Conservation (phyloP, 2,329 filamentous ascomycete genomes). For the Trichoderma semiorbis region DNA sequence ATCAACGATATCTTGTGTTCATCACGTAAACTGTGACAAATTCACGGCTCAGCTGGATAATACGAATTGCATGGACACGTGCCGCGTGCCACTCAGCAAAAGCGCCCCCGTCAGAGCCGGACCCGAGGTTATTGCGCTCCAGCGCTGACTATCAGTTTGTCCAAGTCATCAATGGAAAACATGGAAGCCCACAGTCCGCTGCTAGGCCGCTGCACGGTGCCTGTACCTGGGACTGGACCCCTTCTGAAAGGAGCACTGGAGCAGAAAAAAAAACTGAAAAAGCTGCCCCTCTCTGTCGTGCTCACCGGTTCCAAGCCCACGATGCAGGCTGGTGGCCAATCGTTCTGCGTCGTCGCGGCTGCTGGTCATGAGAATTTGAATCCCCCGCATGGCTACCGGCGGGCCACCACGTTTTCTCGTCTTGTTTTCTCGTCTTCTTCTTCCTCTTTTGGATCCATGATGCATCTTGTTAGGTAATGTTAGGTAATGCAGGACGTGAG, state of each 20-base stretch:
- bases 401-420: constrained; percentile 7
- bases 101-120: not conserved
- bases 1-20: not conserved
- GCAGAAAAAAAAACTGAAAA: not conserved
- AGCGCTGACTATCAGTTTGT: not conserved
- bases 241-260: not conserved
- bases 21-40: not conserved
- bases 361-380: constrained; percentile 5
- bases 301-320: constrained; percentile 6
- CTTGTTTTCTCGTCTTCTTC: not conserved
- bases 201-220: not conserved
- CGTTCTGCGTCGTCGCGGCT: not conserved
- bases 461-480: constrained; percentile 10
- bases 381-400: constrained; percentile 13
- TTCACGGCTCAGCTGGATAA: not conserved
- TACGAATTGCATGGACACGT: not conserved
- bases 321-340: not conserved
- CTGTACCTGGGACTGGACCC: constrained; percentile 6
- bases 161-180: not conserved
- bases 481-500: constrained; percentile 4
- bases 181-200: not conserved
- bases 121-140: not conserved
- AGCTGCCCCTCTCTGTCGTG: constrained; percentile 1
- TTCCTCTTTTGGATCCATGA: not conserved
- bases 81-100: not conserved